Evolutionary conservation across 2,329 filamentous ascomycete species (phyloP), one percentile per base, ranked within the genome.

Genomic region (Lachnellula suecica): DNA sequence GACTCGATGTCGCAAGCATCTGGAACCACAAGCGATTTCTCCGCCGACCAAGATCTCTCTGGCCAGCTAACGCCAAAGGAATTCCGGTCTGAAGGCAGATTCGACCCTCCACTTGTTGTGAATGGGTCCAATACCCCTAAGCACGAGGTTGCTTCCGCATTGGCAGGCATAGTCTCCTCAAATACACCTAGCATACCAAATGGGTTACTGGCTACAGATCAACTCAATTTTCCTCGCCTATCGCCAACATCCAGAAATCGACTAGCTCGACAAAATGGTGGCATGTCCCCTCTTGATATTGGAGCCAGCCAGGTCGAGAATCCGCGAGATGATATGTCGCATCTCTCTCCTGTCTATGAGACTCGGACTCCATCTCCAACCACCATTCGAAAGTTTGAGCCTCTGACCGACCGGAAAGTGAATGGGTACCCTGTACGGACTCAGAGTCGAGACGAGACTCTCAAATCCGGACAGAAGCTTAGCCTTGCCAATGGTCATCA

Each of bases 311-410:
- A 63, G 22, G 52, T 54, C 27, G 63, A 67, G 4, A 50, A 35
- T 27, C 41, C 59, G 2, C 63, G 62, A 24, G 65, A 66, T 25
- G 65, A 66, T 17, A 34, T 60, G 8, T 49, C 63, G 19, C 79
- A 78, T 59, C 74, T 92, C 2, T 91, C 88, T 0, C 88, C 88
- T 0, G 88, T 91, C 0, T 87, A 87, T 49, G 88, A 91, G 70
- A 79, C 81, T 5, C 78, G 80, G n/a, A 87, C 85, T 0, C 85
- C 87, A 2, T 89, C 88, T 2, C 87, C 88, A 1, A 87, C 78
- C 3, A 74, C 79, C 11, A 72, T 73, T 50, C 77, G 85, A 49
- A 83, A 78, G 44, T 71, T 77, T 45, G 82, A 84, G 24, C 58
- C 69, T 37, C 34, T 27, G n/a, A 19, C 54, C 9, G 53, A 61